Percentiles rank a stretch among this genome's conserved stretches.
Conservation (phyloP, 345 rosid species). For the Sisymbrium altissimum region DNA sequence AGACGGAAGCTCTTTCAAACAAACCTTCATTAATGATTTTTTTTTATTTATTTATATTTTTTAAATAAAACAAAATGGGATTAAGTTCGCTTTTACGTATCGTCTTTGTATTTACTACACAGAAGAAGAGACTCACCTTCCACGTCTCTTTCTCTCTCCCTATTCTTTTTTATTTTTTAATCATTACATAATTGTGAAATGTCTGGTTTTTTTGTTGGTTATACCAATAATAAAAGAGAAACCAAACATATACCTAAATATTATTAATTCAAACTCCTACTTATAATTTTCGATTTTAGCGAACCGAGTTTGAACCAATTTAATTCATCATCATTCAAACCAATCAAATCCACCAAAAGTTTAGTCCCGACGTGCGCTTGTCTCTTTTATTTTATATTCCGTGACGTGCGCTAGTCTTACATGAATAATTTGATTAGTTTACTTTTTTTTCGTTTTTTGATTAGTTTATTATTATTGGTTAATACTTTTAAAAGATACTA, state of each 20-base stretch:
- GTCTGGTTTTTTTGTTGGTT: slow-evolving; percentile 5
- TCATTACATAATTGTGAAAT: not conserved
- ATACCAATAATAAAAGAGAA: slow-evolving; percentile 6
- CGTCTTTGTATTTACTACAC: slow-evolving; percentile 28
- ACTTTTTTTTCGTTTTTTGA: not conserved
- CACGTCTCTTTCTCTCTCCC: slow-evolving; percentile 27
- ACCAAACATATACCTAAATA: slow-evolving; percentile 23
- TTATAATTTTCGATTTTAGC: not conserved
- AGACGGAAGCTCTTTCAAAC: slow-evolving; percentile 23
- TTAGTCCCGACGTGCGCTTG: slow-evolving; percentile 6
- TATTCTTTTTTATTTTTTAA: not conserved
- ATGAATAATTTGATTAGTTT: not conserved
- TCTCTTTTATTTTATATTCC: not conserved
- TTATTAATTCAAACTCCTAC: not conserved
- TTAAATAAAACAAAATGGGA: not conserved
- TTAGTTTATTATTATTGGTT: not conserved
- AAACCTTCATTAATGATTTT: slow-evolving; percentile 12
- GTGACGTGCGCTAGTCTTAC: slow-evolving; percentile 23
- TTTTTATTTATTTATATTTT: not conserved
- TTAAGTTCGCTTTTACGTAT: slow-evolving; percentile 29
- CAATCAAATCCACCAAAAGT: not conserved
- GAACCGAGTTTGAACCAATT: not conserved
- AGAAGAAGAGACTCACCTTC: slow-evolving; percentile 21
- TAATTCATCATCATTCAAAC: not conserved
- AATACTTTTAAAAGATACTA: not conserved